phyloP scores from a whole-genome alignment of 495 filamentous ascomycete species.

The Sphaerosporella brunnea region DNA sequence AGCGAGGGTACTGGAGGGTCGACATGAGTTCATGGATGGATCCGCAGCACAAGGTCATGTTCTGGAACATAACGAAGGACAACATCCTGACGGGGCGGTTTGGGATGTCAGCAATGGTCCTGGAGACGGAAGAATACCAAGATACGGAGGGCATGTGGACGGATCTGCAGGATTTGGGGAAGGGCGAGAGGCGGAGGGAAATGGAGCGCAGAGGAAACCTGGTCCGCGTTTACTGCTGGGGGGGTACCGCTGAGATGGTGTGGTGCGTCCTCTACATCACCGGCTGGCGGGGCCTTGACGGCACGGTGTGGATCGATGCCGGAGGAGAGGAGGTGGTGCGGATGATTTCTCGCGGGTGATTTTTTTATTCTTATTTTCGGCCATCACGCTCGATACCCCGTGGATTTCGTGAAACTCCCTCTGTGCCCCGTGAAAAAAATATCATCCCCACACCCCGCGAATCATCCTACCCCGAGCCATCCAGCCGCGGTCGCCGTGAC shows the following conservation, averaged over 20 bases:
- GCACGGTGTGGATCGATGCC: slow-evolving; percentile 19
- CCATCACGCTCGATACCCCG: too few species aligned
- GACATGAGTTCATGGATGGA: slow-evolving; percentile 16
- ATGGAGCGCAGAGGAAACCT: slow-evolving; percentile 3
- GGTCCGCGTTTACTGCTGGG: slow-evolving; percentile 19
- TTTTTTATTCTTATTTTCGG: too few species aligned
- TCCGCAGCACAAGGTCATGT: slow-evolving; percentile 12
- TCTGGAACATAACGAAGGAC: slow-evolving; percentile 20
- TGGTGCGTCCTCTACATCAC: slow-evolving; percentile 21
- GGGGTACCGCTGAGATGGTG: slow-evolving; percentile 17
- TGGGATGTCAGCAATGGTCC: slow-evolving; percentile 13
- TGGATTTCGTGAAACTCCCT: too few species aligned
- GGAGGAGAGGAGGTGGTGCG: slow-evolving; percentile 13
- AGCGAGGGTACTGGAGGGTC: slow-evolving; percentile 20
- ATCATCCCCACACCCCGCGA: too few species aligned
- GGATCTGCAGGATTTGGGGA: background rate
- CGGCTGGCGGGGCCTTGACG: slow-evolving; percentile 12
- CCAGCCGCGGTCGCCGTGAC: too few species aligned
- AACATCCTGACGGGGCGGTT: slow-evolving; percentile 12
- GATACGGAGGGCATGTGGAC: background rate
- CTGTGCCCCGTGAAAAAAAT: too few species aligned
- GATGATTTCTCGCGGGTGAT: background rate
- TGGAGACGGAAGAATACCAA: slow-evolving; percentile 8
- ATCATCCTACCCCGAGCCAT: too few species aligned
- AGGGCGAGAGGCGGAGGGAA: too few species aligned